Base-by-base conservation (phyloP, 1,284 basidiomycete genomes). In the Sanghuangporus weigelae region DNA sequence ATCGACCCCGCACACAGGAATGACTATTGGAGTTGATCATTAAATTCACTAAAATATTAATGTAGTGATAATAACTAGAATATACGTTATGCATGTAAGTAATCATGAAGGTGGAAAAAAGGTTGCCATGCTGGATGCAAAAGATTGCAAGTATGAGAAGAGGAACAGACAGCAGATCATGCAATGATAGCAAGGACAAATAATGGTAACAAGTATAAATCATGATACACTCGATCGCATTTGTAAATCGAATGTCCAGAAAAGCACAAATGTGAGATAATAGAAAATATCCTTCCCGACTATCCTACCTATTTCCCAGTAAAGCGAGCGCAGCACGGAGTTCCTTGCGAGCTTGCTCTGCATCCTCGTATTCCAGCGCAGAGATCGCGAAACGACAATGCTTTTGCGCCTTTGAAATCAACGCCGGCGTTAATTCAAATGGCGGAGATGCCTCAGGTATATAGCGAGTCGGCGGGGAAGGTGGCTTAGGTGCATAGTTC, bases 331-430 rank as follows among this genome's bases (percentile, higher is more conserved):
- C 95, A 40, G 84, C 79, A 67, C 84, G 79, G 68, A 97, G 75
- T 75, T 97, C 92, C 71, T 84, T 87, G 69, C 84, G 80, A 23
- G 95, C 95, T 68, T 91, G 89, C 68, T 90, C 89, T 14, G 81
- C 80, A 73, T 98, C 95, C 71, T 97, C 95, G 73, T 95, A 98
- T 71, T 97, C 93, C 63, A 98, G 77, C 19, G 95, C 86, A 21
- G 92, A 94, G 65, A 96, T 93, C 7, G 95, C 95, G 76, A 89
- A 96, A 60, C 84, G 84, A 70, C 93, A 94, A 70, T 96, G 94
- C 72, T 93, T 96, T 78, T 97, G 94, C 26, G 84, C 84, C 68
- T 87, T 85, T 35, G 87, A 80, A 42, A 95, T 82, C 62, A 84
- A 69, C 58, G 74, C 74, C 1, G 89, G 85, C 2, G 90, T 86